These are phyloP conservation scores for Forsythia viridissima DNA, from an alignment of 257 asterid species.

Conservation along the genomic window DNA sequence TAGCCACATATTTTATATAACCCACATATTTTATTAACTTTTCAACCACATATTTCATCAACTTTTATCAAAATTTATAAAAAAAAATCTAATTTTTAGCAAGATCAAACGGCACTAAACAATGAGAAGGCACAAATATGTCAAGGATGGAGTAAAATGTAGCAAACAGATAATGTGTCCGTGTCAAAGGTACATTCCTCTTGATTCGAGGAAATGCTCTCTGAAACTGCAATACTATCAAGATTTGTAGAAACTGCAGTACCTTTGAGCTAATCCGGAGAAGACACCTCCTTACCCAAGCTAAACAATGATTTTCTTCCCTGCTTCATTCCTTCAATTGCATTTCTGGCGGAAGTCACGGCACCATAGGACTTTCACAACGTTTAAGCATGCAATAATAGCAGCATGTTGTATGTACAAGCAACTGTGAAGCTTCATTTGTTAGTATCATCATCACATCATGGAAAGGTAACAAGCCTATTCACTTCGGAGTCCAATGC, in stretches of 20 bases:
- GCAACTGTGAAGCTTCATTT: background rate
- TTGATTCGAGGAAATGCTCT: background rate
- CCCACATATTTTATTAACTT: no score
- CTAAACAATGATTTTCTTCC: background rate
- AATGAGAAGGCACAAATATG: background rate
- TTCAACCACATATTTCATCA: no score
- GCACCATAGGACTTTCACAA: background rate
- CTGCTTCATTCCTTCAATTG: background rate
- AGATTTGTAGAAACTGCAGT: no score
- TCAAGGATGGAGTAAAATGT: background rate
- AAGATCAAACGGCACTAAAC: no score
- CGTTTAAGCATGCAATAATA: background rate
- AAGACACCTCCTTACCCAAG: background rate
- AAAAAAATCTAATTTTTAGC: no score
- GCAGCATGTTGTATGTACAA: background rate
- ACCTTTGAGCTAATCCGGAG: no score
- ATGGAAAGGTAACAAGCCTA: slow-evolving; percentile 61
- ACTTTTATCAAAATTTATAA: no score
- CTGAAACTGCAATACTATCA: background rate
- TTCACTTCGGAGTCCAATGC: slow-evolving; percentile 79
- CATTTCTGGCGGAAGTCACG: background rate
- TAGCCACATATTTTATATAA: no score
- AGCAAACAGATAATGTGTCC: background rate
- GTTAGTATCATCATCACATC: slow-evolving; percentile 27
- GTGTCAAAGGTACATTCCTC: background rate